These are phyloP conservation scores for Beauveria sp. DNA, from an alignment of 2,329 filamentous ascomycete species.

Conservation along the genomic window DNA sequence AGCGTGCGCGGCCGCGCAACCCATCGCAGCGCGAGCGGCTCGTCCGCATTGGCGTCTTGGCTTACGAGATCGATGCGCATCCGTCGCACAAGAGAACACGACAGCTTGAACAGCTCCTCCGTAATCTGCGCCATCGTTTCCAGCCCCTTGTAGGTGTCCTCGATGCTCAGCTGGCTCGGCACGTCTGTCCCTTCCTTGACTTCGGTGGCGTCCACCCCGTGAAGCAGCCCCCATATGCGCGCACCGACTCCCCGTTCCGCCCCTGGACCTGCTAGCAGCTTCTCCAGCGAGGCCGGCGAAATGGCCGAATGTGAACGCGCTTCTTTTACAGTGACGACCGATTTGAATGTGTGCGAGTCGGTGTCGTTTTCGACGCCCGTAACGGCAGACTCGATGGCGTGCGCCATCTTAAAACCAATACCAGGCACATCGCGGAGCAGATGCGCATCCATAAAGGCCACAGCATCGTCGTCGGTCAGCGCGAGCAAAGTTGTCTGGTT, in stretches of 20 bases:
- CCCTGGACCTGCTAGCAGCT: slow-evolving; percentile 61
- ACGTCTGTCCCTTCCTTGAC: slow-evolving; percentile 65
- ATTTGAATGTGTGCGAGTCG: slow-evolving; percentile 29
- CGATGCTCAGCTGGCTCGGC: slow-evolving; percentile 86
- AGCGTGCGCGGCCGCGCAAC: slow-evolving; percentile 73
- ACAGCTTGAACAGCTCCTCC: slow-evolving; percentile 61
- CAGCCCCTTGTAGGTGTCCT: slow-evolving; percentile 78
- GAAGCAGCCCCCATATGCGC: slow-evolving; percentile 69
- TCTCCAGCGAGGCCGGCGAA: slow-evolving; percentile 57
- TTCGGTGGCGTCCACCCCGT: slow-evolving; percentile 69
- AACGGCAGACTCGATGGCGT: slow-evolving; percentile 48
- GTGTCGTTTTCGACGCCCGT: slow-evolving; percentile 24
- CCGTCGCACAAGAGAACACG: slow-evolving; percentile 62
- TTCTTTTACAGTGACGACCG: slow-evolving; percentile 53
- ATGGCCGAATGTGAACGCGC: slow-evolving; percentile 57
- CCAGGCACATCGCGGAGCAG: slow-evolving; percentile 77
- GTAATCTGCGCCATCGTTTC: slow-evolving; percentile 55
- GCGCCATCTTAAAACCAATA: slow-evolving; percentile 63
- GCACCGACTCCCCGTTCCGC: slow-evolving; percentile 62
- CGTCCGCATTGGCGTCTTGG: slow-evolving; percentile 31
- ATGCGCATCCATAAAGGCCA: slow-evolving; percentile 65
- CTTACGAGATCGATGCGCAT: slow-evolving; percentile 72
- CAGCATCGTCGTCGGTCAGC: slow-evolving; percentile 48
- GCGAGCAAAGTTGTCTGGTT: slow-evolving; percentile 79
- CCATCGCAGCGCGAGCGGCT: slow-evolving; percentile 46